A percentile compares a stretch with the other conserved stretches of the same genome.
Evolutionary conservation across 2,329 filamentous ascomycete species (phyloP).

Genomic region (Rhinocladiella similis): DNA sequence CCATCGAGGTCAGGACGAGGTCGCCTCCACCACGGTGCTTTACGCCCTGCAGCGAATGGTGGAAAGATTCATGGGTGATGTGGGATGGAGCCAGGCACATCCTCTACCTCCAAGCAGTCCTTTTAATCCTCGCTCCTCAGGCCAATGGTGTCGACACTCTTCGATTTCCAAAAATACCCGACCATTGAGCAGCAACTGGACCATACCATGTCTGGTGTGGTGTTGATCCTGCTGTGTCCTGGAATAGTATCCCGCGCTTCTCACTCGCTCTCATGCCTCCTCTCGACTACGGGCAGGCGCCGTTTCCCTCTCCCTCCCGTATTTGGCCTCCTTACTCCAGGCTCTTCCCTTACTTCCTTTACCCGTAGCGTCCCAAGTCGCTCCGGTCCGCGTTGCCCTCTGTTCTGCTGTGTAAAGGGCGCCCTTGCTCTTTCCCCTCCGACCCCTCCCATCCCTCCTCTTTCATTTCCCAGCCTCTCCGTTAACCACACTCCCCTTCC

Average conservation of each 20-base stretch:
- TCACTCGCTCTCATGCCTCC: conserved; percentile 13
- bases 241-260: conserved; percentile 23
- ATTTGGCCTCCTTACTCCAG: conserved; percentile 2
- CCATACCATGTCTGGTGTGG: conserved; percentile 7
- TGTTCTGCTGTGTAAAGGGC: no score
- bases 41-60: conserved; percentile 5
- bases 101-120: neutral
- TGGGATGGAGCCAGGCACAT: conserved; percentile 6
- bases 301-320: conserved; percentile 11
- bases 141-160: neutral
- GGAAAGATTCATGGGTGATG: conserved; percentile 2
- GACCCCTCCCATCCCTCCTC: neutral
- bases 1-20: conserved; percentile 13
- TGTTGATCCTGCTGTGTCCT: conserved; percentile 7
- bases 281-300: conserved; percentile 17
- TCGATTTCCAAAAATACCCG: conserved; percentile 23
- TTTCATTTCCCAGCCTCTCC: conserved; percentile 14
- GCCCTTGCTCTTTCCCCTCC: neutral
- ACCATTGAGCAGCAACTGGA: conserved; percentile 7
- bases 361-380: conserved; percentile 1
- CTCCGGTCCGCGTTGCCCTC: neutral
- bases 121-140: conserved; percentile 5
- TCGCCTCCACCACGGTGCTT: conserved; percentile 11
- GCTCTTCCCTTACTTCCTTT: conserved; percentile 15
- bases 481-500: neutral